These are phyloP conservation scores for Cladobotryum mycophilum DNA, from an alignment of 2,329 filamentous ascomycete genomes.

Conservation along the genomic window DNA sequence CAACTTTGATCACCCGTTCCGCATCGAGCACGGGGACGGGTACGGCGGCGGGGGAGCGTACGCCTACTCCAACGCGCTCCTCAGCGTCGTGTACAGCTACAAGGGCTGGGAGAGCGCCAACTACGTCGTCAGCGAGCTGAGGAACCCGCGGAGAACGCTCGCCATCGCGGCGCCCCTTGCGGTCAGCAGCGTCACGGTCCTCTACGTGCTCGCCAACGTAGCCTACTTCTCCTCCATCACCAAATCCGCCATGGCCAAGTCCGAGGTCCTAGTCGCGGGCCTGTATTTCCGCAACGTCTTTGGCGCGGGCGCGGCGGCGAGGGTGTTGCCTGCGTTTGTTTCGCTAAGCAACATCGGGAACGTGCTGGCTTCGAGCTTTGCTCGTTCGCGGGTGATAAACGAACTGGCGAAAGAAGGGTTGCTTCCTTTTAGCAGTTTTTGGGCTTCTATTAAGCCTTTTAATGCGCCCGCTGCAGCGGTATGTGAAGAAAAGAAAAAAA, in stretches of 20 bases:
- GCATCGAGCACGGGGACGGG: slow-evolving; percentile 26
- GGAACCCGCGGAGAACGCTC: slow-evolving; percentile 48
- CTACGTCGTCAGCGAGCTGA: slow-evolving; percentile 54
- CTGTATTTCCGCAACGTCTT: slow-evolving; percentile 58
- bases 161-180: slow-evolving; percentile 51
- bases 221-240: slow-evolving; percentile 60
- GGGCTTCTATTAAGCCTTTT: slow-evolving; percentile 63
- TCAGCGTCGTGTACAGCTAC: slow-evolving; percentile 56
- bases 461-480: slow-evolving; percentile 54
- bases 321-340: slow-evolving; percentile 49
- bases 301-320: slow-evolving; percentile 45
- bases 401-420: slow-evolving; percentile 66
- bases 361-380: slow-evolving; percentile 54
- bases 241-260: slow-evolving; percentile 49
- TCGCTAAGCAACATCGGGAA: slow-evolving; percentile 57
- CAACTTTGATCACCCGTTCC: slow-evolving; percentile 53
- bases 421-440: slow-evolving; percentile 58
- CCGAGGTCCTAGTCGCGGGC: slow-evolving; percentile 54
- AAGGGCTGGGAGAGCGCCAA: slow-evolving; percentile 60
- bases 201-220: slow-evolving; percentile 59
- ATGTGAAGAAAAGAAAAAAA: slow-evolving; percentile 13
- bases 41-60: slow-evolving; percentile 45
- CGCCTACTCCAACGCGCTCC: slow-evolving; percentile 50
- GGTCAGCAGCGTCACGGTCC: slow-evolving; percentile 50
- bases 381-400: slow-evolving; percentile 53